Evolutionary conservation across 768 basidiomycete species (phyloP).

Genomic region (Cyathus striatus): DNA sequence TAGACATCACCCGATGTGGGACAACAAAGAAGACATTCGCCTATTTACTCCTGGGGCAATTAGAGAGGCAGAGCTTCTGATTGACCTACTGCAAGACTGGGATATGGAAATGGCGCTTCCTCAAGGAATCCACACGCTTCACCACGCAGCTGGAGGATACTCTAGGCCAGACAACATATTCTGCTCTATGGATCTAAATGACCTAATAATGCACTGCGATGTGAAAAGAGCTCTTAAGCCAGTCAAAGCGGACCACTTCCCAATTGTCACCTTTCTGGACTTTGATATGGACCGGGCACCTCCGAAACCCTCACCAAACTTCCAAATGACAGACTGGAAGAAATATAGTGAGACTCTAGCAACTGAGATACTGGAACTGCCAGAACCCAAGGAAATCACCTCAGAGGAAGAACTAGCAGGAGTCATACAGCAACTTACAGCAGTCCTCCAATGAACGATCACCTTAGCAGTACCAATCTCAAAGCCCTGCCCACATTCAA

Average conservation of each 20-base stretch:
- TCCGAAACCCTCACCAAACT: constrained; percentile 6
- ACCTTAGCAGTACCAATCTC: background rate
- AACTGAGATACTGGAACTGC: constrained; percentile 12
- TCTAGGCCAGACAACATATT: too few relatives aligned
- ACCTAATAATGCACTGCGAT: constrained; percentile 21
- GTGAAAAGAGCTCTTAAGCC: constrained; percentile 9
- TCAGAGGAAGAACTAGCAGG: background rate
- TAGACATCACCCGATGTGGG: background rate
- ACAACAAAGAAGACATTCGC: background rate
- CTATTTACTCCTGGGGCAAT: constrained; percentile 11
- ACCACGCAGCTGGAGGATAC: too few relatives aligned
- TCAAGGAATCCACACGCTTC: too few relatives aligned
- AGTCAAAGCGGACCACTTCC: constrained; percentile 33
- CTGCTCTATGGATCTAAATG: constrained; percentile 8
- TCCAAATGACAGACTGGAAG: constrained; percentile 11
- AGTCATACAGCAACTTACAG: constrained; percentile 2
- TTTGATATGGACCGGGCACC: constrained; percentile 1
- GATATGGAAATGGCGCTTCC: too few relatives aligned
- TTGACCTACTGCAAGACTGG: too few relatives aligned
- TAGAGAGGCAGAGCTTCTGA: too few relatives aligned
- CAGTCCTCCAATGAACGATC: constrained; percentile 6
- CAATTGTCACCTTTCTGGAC: constrained; percentile 24
- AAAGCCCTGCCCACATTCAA: constrained; percentile 36
- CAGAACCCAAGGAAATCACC: background rate
- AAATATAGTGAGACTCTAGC: constrained; percentile 14